Conservation (phyloP, 1,139 yeast species). For the Magnusiomyces sp. region DNA sequence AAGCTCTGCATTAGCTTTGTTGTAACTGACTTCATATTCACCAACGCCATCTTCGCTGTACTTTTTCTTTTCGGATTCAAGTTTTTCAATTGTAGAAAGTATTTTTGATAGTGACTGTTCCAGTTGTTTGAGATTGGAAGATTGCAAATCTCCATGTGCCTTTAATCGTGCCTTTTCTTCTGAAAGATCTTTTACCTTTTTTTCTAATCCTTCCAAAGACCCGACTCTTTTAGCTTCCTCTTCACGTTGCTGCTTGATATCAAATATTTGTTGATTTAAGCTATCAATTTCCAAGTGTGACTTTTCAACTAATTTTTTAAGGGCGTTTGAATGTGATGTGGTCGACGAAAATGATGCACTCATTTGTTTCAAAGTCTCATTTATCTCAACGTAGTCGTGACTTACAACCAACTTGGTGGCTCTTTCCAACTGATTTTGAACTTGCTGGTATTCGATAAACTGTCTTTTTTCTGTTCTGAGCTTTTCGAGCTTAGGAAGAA, state of each 20-base stretch:
- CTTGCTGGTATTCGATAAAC: constrained; percentile 78
- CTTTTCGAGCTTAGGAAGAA: constrained; percentile 84
- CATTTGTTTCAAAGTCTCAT: constrained; percentile 28
- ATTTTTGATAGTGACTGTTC: constrained; percentile 20
- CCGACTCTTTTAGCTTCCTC: constrained; percentile 58
- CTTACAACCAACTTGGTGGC: constrained; percentile 68
- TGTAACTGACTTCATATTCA: constrained; percentile 36
- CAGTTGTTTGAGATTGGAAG: constrained; percentile 6
- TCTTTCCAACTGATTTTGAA: constrained; percentile 73
- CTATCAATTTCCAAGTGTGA: constrained; percentile 48
- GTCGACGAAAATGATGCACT: constrained; percentile 30
- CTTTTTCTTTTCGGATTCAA: constrained; percentile 16
- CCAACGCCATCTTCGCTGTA: constrained; percentile 25
- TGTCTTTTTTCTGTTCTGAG: constrained; percentile 72
- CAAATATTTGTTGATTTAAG: constrained; percentile 53
- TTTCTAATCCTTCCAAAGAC: constrained; percentile 52
- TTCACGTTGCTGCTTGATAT: constrained; percentile 48
- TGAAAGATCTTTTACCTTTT: constrained; percentile 46
- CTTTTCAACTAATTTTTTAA: constrained; percentile 36
- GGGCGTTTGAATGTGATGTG: constrained; percentile 33
- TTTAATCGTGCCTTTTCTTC: constrained; percentile 62
- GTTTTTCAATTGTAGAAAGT: constrained; percentile 21
- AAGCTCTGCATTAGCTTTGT: constrained; percentile 38
- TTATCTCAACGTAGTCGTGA: constrained; percentile 51
- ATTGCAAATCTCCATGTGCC: constrained; percentile 48